Evolutionary conservation across 768 basidiomycete genomes (phyloP), one percentile per base, ranked within the genome.

Genomic region (Artomyces pyxidatus): DNA sequence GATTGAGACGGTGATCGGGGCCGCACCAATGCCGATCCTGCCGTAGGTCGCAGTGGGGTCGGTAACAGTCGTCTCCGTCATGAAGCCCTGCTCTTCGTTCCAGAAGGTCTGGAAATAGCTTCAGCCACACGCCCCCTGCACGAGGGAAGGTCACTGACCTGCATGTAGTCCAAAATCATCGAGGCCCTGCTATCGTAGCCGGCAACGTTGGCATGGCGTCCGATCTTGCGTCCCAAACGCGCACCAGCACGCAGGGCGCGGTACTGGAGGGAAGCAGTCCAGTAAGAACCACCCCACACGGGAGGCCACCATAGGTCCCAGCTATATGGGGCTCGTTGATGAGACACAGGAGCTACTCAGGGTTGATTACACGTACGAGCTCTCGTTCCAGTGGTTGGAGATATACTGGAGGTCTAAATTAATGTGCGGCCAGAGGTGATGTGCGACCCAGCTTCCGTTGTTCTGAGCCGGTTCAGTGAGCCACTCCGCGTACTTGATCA

Each of bases 1-100:
- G 49, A 61, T 58, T 11, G 56, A 58, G 17, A 63, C 58, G n/a
- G 65, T 58, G 48, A 67, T 37, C 29, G 61, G 59, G 49, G 62
- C 66, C 6, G 58, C 52, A 37, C 65, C 66, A 1, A 59, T 51
- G 1, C 63, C 62, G 28, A 52, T 45, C 0, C 66, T 58, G 25
- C 52, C 52, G 37, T 55, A 58, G 23, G 55, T 54, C 49, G 62
- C 63, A 26, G 32, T 35, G 3, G 32, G 32, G 32, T 64, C 27
- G 38, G 59, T 60, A 30, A 60, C 46, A 42, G 55, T 57, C 43
- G 42, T 42, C 3, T 47, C 45, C 37, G 26, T 45, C 43, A 45
- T 45, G 43, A 45, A 45, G 26, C 27, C 43, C 16, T 45, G 12
- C 19, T 45, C 43, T 21, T 49, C 45, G 40, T 57, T 60, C 64